Conservation (phyloP, 768 basidiomycete genomes). For the Boletales sp. region DNA sequence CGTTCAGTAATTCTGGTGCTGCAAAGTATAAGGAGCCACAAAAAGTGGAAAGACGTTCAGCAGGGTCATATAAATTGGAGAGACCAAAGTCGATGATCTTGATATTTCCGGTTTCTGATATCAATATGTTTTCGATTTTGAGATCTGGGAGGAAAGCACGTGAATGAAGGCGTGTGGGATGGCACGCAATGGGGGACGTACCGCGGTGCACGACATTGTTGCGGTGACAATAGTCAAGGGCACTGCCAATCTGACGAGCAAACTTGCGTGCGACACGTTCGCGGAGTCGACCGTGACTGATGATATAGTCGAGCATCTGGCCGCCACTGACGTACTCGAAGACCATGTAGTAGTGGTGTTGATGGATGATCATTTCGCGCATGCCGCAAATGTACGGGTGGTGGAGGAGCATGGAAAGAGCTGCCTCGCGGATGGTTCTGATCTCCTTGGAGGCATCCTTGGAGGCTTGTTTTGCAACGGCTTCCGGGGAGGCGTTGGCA, state of each 20-base stretch:
- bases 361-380: constrained; percentile 97
- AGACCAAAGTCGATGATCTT: constrained; percentile 99
- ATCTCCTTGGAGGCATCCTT: constrained; percentile 97
- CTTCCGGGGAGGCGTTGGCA: constrained; percentile 45
- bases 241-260: constrained; percentile 94
- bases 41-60: constrained; percentile 82
- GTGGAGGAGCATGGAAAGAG: constrained; percentile 90
- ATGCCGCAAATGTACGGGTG: constrained; percentile 99
- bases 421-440: constrained; percentile 93
- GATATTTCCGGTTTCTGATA: constrained; percentile 97
- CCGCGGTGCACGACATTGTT: constrained; percentile 98
- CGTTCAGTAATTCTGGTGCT: constrained; percentile 95
- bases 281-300: constrained; percentile 91
- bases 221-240: constrained; percentile 93
- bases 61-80: constrained; percentile 91
- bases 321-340: constrained; percentile 99
- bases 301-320: constrained; percentile 99
- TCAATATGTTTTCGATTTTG: constrained; percentile 99
- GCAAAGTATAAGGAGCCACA: constrained; percentile 99
- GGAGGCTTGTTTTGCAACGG: constrained; percentile 71
- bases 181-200: constrained; percentile 26
- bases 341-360: constrained; percentile 99
- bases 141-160: constrained; percentile 50
- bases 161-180: constrained; percentile 4
- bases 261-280: constrained; percentile 97